Base-by-base conservation (phyloP, 805 yeast species). In the Blastobotrys chiropterorum region DNA sequence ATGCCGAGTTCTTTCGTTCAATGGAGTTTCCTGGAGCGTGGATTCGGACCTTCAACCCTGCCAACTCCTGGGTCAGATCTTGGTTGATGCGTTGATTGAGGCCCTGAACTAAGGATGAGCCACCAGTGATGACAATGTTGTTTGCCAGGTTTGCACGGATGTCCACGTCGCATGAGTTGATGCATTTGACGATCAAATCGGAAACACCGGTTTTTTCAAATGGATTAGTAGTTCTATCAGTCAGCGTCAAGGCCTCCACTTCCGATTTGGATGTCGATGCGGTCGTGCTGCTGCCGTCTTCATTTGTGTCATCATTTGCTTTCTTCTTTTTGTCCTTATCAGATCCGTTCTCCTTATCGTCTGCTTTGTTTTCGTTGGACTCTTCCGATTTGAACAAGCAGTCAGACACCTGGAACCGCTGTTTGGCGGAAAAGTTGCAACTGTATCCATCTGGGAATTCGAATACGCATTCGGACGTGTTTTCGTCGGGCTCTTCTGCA, bases 131-230 rank as follows among this genome's bases (percentile, higher is more conserved):
- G 15, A 90, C 86, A 50, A 90, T 83, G 63, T 90, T 90, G 68
- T 89, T 92, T 0, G 96, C 96, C 19, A 89, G 73, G 43, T 89
- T 85, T 1, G 96, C 85, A 54, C 95, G 77, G 22, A 89, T 86
- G 77, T 92, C 99, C 63, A 94, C 88, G 67, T 90, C 97, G 46
- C 72, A 68, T 1, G 67, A 59, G 45, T 64, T 68, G 54, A 69
- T 58, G 22, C 79, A 79, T 57, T 75, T 81, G 44, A 78, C 77
- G 51, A 80, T 75, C 54, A 90, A 71, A 53, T 79, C 82, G 1
- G 86, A 78, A 14, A 89, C 59, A 1, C 80, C 80, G 17, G 62
- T 48, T 6, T 61, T 26, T 30, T 58, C 51, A 46, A 56, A 56
- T 6, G 44, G 50, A 8, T 49, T 26, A 1, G 57, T 50, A 15